Evolutionary conservation across 2,329 filamentous ascomycete genomes (phyloP).

Genomic region (Hypoxylon sp.): DNA sequence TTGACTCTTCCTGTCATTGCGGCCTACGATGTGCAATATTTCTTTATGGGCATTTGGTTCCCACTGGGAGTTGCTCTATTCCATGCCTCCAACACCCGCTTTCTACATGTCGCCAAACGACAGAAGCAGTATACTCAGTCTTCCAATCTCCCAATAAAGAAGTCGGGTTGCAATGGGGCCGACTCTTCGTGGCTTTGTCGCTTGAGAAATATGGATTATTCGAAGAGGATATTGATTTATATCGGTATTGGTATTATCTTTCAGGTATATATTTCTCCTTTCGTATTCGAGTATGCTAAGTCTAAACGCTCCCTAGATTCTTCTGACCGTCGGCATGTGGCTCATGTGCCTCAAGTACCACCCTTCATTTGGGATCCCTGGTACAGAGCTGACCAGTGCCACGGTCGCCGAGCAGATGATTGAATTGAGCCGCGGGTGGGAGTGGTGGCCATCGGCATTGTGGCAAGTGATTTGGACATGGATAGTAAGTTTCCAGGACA

Average conservation of each 20-base stretch:
- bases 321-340: conserved; percentile 68
- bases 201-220: conserved; percentile 56
- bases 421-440: conserved; percentile 65
- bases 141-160: conserved; percentile 22
- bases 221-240: conserved; percentile 59
- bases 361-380: conserved; percentile 62
- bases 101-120: conserved; percentile 65
- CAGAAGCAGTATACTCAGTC: conserved; percentile 61
- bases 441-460: conserved; percentile 71
- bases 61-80: conserved; percentile 72
- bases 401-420: conserved; percentile 60
- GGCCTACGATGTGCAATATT: conserved; percentile 68
- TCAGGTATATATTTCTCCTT: conserved; percentile 58
- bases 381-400: conserved; percentile 54
- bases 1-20: conserved; percentile 57
- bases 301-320: conserved; percentile 57
- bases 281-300: neutral
- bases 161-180: conserved; percentile 49
- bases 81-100: conserved; percentile 68
- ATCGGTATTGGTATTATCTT: conserved; percentile 64
- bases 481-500: conserved; percentile 54
- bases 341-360: conserved; percentile 72
- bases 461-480: conserved; percentile 71
- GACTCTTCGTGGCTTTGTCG: conserved; percentile 54
- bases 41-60: conserved; percentile 72